These are phyloP conservation scores for Pseudogymnoascus sp. DNA, from an alignment of 2,329 filamentous ascomycete genomes.

Conservation along the genomic window DNA sequence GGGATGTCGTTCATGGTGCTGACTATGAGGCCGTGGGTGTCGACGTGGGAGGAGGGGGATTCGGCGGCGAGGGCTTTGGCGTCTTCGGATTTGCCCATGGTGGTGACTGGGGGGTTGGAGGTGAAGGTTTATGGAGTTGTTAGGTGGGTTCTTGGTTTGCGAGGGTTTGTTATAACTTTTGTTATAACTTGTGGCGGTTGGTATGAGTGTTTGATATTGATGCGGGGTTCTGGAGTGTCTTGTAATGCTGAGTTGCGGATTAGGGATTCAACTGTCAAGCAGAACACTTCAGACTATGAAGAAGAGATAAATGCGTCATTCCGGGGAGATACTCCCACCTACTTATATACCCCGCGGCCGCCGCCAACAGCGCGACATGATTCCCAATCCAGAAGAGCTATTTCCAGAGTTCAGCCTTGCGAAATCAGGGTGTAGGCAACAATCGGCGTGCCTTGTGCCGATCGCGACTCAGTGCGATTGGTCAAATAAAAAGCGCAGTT, in stretches of 20 bases:
- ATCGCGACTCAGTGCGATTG: background rate
- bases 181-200: background rate
- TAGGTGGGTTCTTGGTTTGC: background rate
- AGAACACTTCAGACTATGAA: background rate
- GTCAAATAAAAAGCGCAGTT: background rate
- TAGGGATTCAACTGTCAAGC: background rate
- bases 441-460: background rate
- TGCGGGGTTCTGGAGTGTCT: background rate
- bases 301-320: background rate
- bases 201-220: background rate
- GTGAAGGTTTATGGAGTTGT: background rate
- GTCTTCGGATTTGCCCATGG: slow-evolving; percentile 19
- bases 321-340: background rate
- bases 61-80: slow-evolving; percentile 1
- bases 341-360: background rate
- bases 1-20: slow-evolving; percentile 59
- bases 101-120: slow-evolving; percentile 2
- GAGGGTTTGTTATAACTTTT: background rate
- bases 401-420: background rate
- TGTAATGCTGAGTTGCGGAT: background rate
- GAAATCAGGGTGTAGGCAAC: background rate
- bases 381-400: background rate
- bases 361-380: background rate
- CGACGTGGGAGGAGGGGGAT: slow-evolving; percentile 43
- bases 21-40: slow-evolving; percentile 54